Evolutionary conservation across 2,329 filamentous ascomycete genomes (phyloP), one percentile per base, ranked within the genome.

Genomic region (Drechslerella dactyloides): DNA sequence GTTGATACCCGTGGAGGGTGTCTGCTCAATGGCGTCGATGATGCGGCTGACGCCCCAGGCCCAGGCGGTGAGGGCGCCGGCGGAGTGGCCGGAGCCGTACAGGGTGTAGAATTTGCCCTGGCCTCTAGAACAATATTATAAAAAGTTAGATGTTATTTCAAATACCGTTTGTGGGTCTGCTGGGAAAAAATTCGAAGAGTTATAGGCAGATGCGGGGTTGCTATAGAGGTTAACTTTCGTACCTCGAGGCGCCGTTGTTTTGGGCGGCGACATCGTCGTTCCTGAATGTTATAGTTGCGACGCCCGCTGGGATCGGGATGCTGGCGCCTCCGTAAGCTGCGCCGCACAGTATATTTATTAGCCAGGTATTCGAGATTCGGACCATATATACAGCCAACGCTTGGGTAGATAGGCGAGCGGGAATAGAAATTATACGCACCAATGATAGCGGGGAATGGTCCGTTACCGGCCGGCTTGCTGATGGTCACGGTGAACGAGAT

Each of bases 41-140:
- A 87, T 81, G 57, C 85, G 84, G 75, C 83, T 83, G 1, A 87
- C 84, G 63, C 84, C 86, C 85, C 85, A 88, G 7, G 85, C 84
- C 86, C 86, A 88, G 24, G 86, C 85, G 3, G 83, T 86, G 73
- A 86, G 78, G 5, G 85, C 85, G 57, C 85, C 84, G 13, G 85
- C 85, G 37, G 81, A 82, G 79, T 85, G 83, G 13, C 80, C 78
- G 59, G 79, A 81, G 50, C 85, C 85, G 75, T 86, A 86, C 3
- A 88, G 80, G 51, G 82, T 83, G 79, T 85, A 88, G 80, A 87
- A 88, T 60, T 82, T 81, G 68, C 86, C 86, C 74, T 82, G 79
- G 58, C 85, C 86, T 58, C 85, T 85, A 65, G 27, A 23, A 23
- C n/a, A n/a, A n/a, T n/a, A n/a, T n/a, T n/a, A n/a, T n/a, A n/a